phyloP scores from a whole-genome alignment of 768 basidiomycete genomes.

The Leccinellum albellum region DNA sequence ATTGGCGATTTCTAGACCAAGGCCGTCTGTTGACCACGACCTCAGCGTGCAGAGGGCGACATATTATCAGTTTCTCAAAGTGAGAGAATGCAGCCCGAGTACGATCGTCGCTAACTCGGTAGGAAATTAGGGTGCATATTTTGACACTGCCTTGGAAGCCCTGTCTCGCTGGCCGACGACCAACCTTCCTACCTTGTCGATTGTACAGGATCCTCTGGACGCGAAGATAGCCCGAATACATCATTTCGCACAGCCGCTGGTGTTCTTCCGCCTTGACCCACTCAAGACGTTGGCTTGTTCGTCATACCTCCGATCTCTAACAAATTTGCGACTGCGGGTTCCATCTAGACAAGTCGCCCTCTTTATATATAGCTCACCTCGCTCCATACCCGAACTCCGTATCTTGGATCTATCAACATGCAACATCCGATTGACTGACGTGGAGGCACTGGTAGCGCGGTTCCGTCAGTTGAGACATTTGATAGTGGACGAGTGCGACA shows the following conservation, averaged over 20 bases:
- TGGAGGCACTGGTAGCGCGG: conserved; percentile 50
- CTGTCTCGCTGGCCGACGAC: conserved; percentile 60
- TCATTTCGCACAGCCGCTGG: conserved; percentile 80
- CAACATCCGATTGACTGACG: conserved; percentile 47
- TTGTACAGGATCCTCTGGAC: conserved; percentile 63
- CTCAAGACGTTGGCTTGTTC: conserved; percentile 48
- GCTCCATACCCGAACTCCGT: conserved; percentile 41
- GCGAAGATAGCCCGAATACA: conserved; percentile 32
- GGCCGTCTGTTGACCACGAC: not conserved
- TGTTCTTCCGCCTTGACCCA: conserved; percentile 70
- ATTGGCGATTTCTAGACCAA: not conserved
- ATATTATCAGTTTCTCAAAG: conserved; percentile 82
- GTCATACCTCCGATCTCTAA: conserved; percentile 40
- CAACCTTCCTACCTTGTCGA: conserved; percentile 47
- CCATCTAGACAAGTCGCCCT: conserved; percentile 59
- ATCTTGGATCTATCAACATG: conserved; percentile 79
- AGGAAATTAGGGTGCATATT: conserved; percentile 65
- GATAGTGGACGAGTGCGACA: conserved; percentile 63
- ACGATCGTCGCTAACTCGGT: not conserved
- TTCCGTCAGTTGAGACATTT: conserved; percentile 57
- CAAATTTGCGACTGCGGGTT: conserved; percentile 63
- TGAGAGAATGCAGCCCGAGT: conserved; percentile 16
- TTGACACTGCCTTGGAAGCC: conserved; percentile 64
- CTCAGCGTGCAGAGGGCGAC: conserved; percentile 63
- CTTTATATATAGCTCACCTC: conserved; percentile 33